Evolutionary conservation across 768 basidiomycete genomes (phyloP).

Genomic region (Tephrocybe sp.): DNA sequence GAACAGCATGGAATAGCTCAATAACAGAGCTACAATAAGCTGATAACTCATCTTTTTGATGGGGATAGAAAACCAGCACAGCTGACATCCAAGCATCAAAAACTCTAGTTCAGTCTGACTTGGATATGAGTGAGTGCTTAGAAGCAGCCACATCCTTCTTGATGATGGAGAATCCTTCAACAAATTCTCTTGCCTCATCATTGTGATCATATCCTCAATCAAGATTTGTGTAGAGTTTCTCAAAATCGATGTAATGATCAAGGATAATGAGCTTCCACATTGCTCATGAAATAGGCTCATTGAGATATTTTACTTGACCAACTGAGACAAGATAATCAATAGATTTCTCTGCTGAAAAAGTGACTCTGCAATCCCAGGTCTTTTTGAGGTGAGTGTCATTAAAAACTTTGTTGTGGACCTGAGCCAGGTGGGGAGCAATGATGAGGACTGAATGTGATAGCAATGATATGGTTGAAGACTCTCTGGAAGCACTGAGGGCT

Average conservation of each 20-base stretch:
- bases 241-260: slow-evolving; percentile 18
- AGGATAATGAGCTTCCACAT: slow-evolving; percentile 9
- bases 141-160: slow-evolving; percentile 5
- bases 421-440: slow-evolving; percentile 16
- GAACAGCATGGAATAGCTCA: slow-evolving; percentile 8
- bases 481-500: too few relatives aligned
- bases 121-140: not conserved
- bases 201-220: slow-evolving; percentile 15
- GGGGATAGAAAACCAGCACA: slow-evolving; percentile 12
- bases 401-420: not conserved
- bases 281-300: slow-evolving; percentile 7
- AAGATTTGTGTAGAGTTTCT: slow-evolving; percentile 18
- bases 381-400: slow-evolving; percentile 16
- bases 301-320: not conserved
- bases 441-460: slow-evolving; percentile 6
- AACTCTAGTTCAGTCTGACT: slow-evolving; percentile 16
- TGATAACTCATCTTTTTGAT: slow-evolving; percentile 4
- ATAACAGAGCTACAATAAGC: slow-evolving; percentile 9
- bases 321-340: not conserved
- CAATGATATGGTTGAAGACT: not conserved
- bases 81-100: slow-evolving; percentile 15
- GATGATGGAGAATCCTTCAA: slow-evolving; percentile 11
- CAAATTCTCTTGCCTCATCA: slow-evolving; percentile 20
- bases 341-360: not conserved
- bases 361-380: slow-evolving; percentile 6